phyloP scores from a whole-genome alignment of 2,329 filamentous ascomycete genomes.

The Fusarium tjaetaba region DNA sequence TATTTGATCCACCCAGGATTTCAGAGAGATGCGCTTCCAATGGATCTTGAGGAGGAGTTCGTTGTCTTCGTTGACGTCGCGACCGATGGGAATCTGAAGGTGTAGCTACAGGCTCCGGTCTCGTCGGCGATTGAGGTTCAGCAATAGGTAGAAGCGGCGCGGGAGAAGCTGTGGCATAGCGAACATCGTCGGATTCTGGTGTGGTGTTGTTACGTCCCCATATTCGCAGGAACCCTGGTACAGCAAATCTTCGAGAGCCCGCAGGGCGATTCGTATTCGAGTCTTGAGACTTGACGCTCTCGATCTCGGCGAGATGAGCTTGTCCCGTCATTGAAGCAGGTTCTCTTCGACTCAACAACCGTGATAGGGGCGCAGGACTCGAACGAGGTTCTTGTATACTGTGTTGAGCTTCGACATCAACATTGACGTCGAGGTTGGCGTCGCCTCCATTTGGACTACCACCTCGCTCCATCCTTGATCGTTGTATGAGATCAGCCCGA shows the following conservation, averaged over 20 bases:
- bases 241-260: conserved; percentile 13
- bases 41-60: conserved; percentile 1
- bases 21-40: conserved; percentile 31
- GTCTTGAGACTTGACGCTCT: conserved; percentile 60
- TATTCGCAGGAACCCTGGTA: conserved; percentile 25
- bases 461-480: conserved; percentile 44
- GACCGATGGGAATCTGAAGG: conserved; percentile 14
- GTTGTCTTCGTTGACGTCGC: conserved; percentile 12
- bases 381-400: conserved; percentile 8
- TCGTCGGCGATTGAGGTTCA: conserved; percentile 12
- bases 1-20: conserved; percentile 18
- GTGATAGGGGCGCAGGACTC: conserved; percentile 24
- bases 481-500: conserved; percentile 46
- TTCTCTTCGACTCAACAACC: conserved; percentile 32
- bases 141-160: conserved; percentile 25
- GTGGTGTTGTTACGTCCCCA: conserved; percentile 13
- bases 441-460: conserved; percentile 18
- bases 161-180: conserved; percentile 26
- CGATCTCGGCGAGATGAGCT: conserved; percentile 41
- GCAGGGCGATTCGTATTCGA: conserved; percentile 49
- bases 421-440: conserved; percentile 11
- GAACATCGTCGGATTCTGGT: conserved; percentile 9
- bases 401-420: conserved; percentile 27
- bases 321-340: conserved; percentile 23
- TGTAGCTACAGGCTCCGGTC: conserved; percentile 23